Percentiles rank a stretch among this genome's conserved stretches.
phyloP scores from a whole-genome alignment of 192 early-diverging fungal species.

The Coemansia biformis region DNA sequence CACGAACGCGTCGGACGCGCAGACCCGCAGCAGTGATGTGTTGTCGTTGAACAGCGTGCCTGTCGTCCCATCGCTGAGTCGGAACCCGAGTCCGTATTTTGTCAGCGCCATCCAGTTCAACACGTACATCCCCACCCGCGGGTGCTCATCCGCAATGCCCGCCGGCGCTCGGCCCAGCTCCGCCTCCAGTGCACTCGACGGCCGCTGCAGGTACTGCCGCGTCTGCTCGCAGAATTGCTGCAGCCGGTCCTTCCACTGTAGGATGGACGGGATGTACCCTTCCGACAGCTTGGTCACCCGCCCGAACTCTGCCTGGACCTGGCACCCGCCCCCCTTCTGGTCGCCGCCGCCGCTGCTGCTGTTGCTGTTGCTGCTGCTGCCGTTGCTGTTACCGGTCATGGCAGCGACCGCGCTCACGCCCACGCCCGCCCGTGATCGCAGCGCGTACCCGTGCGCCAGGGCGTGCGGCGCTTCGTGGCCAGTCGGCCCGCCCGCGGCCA shows the following conservation, averaged over 20 bases:
- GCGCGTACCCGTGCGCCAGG: no score
- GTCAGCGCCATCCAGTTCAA: constrained; percentile 80
- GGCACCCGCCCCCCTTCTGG: constrained; percentile 3
- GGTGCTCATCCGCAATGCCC: constrained; percentile 9
- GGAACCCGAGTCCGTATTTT: constrained; percentile 88
- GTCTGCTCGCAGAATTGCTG: constrained; percentile 25
- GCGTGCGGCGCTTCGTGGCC: no score
- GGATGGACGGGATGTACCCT: constrained; percentile 34
- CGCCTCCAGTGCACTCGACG: constrained; percentile 16
- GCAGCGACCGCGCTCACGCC: no score
- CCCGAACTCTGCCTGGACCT: constrained; percentile 35
- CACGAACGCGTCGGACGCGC: constrained; percentile 16
- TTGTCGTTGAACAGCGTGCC: constrained; percentile 90
- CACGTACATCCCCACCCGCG: constrained; percentile 62
- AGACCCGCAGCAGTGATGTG: constrained; percentile 56
- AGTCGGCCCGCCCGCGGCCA: neutral
- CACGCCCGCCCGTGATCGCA: no score
- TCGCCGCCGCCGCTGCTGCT: no score
- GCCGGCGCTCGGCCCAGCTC: constrained; percentile 6
- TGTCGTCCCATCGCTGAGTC: constrained; percentile 73
- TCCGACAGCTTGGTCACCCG: constrained; percentile 41
- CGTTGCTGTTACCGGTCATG: neutral
- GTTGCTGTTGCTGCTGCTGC: constrained; percentile 1
- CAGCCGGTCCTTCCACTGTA: constrained; percentile 35
- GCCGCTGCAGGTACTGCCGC: constrained; percentile 16